Base-by-base conservation (phyloP, 208 protist species). In the Naegleria gruberi region DNA sequence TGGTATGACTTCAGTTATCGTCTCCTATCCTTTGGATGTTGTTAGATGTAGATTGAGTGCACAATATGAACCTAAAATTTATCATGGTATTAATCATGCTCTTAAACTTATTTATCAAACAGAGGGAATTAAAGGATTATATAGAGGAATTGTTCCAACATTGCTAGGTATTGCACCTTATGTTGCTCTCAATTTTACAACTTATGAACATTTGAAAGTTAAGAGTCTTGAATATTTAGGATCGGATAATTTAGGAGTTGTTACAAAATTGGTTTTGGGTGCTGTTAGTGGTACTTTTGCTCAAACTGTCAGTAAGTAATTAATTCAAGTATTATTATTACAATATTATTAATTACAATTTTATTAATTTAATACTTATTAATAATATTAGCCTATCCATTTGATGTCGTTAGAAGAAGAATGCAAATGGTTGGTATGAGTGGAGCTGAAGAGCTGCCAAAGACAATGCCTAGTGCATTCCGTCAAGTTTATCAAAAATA, bases 81-180 rank as follows among this genome's bases (percentile, higher is more conserved):
- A 90, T 40, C 8, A 57, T 6, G 87, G 87, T 37, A 90, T 90
- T 57, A 41, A 23, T 19, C 23, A 90, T 41, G 3, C 19, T 74
- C 40, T 90, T n/a, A 55, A 57, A 40, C 0, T 84, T 5, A 90
- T 74, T 40, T 90, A 74, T 26, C 15, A 84, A 74, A 40, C 46
- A 43, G 87, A 90, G 41, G 87, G 87, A 40, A 51, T 55, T 0
- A 6, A 17, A 37, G 73, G 74, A 43, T 74, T 94, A 17, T 94
- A 91, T 85, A 65, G 91, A 34, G 93, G 93, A 17, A 43, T 95
- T n/a, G 26, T 41, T 43, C 91, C 93, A 1, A 95, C 93, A 5
- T n/a, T 94, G n/a, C n/a, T 90, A 4, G 93, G 93, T 84, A 93
- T 95, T 46, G 57, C 92, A 2, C 92, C 92, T 5, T 95, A 95